Base-by-base conservation (phyloP, 257 asterid species). In the Penstemon barbatus region DNA sequence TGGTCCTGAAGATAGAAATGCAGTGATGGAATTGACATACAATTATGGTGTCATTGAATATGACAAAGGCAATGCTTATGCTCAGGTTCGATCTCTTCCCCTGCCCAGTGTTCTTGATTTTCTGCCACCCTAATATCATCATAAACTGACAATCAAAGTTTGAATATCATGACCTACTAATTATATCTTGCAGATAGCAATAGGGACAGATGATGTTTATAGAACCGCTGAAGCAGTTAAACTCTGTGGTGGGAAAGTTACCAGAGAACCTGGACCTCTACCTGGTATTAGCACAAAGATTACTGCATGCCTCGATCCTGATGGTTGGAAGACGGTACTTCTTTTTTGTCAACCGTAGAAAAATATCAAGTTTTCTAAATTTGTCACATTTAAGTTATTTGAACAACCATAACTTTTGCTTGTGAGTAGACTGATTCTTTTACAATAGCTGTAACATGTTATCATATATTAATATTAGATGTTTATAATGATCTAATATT, bases 231-330 rank as follows among this genome's bases (percentile, higher is more conserved):
- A 92, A 81, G 97, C 90, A 65, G 57, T 92, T 60, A 86, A 65
- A 79, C 86, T 86, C 15, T 77, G 72, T 64, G 98, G 96, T 71
- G 98, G 96, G 52, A 88, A 85, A 65, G 56, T 92, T 70, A 83
- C 91, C 36, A 84, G 96, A 75, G 95, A 86, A 85, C 95, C 98
- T 67, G 97, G 98, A 60, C 98, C 97, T 5, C 61, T 92, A 61
- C 98, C 98, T 19, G 97, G 98, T 11, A 86, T 92, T 53, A 85
- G 61, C 83, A 92, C 98, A 83, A 92, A 92, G 75, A 86, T 92
- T 71, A 83, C 92, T 41, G 98, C 98, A 5, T 90, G 96, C 82
- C 83, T 88, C n/a, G 98, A 92, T 82, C 98, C 95, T 78, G 98
- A 92, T 89, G 98, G 98, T 57, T 92, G 97, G 97, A 92, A 92